Conservation (phyloP, 208 protist genomes). For the Trypanosoma brucei region DNA sequence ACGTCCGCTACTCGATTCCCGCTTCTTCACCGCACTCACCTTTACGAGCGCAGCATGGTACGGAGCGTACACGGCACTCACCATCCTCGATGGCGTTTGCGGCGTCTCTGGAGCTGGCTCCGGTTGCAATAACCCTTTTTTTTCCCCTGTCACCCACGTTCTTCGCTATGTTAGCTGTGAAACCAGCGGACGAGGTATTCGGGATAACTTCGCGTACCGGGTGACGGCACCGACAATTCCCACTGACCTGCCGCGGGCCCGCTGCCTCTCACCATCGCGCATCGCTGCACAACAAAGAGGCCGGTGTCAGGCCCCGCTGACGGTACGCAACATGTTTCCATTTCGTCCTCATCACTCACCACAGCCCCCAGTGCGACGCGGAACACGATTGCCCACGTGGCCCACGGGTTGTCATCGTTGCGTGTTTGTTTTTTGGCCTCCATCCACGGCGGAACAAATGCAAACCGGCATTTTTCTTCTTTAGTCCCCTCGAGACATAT, state of each 20-base stretch:
- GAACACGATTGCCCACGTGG: constrained; percentile 45
- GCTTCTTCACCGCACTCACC: no score
- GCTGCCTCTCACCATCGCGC: not conserved
- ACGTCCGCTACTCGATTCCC: no score
- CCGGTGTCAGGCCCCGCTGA: not conserved
- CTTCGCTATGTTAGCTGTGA: not conserved
- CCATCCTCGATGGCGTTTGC: no score
- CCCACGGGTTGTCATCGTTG: not conserved
- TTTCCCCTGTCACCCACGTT: not conserved
- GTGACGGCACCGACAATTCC: constrained; percentile 26
- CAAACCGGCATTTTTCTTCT: not conserved
- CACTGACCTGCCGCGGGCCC: not conserved
- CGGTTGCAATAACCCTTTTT: not conserved
- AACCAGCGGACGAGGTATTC: constrained; percentile 40
- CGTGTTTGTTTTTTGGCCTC: not conserved
- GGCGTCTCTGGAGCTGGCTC: no score
- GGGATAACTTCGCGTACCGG: constrained; percentile 36
- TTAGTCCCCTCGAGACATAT: constrained; percentile 36
- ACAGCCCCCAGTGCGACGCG: constrained; percentile 55
- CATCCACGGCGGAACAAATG: constrained; percentile 11
- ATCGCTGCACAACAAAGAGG: constrained; percentile 2
- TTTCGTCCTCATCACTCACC: constrained; percentile 23
- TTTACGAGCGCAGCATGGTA: no score
- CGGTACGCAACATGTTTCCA: no score
- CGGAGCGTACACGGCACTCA: no score